Conservation (phyloP, 2,329 filamentous ascomycete species). For the Neophaeococcomyces aloes region DNA sequence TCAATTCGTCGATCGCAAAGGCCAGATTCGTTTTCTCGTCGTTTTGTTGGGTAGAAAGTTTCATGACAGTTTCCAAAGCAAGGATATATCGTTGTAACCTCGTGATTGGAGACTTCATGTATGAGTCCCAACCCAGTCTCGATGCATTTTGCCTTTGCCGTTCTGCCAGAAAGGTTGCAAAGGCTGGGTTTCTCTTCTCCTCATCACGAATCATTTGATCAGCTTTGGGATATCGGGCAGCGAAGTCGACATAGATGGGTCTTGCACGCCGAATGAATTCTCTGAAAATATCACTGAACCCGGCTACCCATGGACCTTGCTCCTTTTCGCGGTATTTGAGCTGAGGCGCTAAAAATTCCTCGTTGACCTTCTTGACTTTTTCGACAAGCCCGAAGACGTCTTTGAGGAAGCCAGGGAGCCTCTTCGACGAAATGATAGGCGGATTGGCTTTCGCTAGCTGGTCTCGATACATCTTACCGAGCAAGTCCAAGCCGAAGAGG, state of each 20-base stretch:
- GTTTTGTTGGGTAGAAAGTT: slow-evolving; percentile 70
- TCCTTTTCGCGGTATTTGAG: slow-evolving; percentile 95
- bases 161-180: slow-evolving; percentile 73
- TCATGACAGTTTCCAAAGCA: slow-evolving; percentile 69
- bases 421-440: slow-evolving; percentile 67
- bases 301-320: slow-evolving; percentile 85
- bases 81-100: slow-evolving; percentile 83
- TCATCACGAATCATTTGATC: slow-evolving; percentile 76
- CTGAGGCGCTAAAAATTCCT: slow-evolving; percentile 81
- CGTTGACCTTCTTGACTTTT: slow-evolving; percentile 78
- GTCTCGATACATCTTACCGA: slow-evolving; percentile 77
- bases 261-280: slow-evolving; percentile 97
- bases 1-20: slow-evolving; percentile 85
- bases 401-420: slow-evolving; percentile 65
- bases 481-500: slow-evolving; percentile 78
- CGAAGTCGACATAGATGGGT: slow-evolving; percentile 82
- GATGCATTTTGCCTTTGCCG: slow-evolving; percentile 68
- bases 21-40: slow-evolving; percentile 81
- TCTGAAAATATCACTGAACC: slow-evolving; percentile 93
- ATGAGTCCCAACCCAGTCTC: slow-evolving; percentile 87
- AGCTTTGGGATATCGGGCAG: slow-evolving; percentile 73
- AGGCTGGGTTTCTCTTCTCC: slow-evolving; percentile 70
- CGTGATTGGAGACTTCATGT: slow-evolving; percentile 85
- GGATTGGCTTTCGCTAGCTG: slow-evolving; percentile 62
- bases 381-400: slow-evolving; percentile 89